Percentiles rank a stretch among this genome's conserved stretches.
Conservation (phyloP, 768 basidiomycete species). For the Psilocybe cubensis region DNA sequence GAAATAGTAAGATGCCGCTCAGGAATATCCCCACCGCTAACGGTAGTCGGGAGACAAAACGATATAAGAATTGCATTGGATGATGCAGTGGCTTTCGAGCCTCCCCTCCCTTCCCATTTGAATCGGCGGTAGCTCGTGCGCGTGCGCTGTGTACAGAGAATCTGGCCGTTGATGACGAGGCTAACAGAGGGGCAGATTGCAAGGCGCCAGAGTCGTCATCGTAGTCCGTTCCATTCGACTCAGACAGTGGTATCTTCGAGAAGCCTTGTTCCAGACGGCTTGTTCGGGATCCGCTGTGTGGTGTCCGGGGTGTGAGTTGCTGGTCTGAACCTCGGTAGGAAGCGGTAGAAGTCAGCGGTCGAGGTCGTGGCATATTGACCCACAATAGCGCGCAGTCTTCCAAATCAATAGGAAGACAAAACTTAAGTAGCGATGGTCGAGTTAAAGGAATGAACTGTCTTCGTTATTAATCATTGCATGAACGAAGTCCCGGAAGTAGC, state of each 20-base stretch:
- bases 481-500: neutral
- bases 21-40: slow-evolving; percentile 48
- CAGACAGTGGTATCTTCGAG: slow-evolving; percentile 50
- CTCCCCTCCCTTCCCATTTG: slow-evolving; percentile 4
- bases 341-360: slow-evolving; percentile 38
- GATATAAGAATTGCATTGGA: slow-evolving; percentile 21
- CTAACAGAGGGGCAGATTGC: slow-evolving; percentile 50
- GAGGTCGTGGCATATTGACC: slow-evolving; percentile 41
- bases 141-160: slow-evolving; percentile 44
- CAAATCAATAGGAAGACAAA: slow-evolving; percentile 1
- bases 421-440: neutral
- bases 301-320: slow-evolving; percentile 61
- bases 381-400: neutral
- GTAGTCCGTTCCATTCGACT: slow-evolving; percentile 38
- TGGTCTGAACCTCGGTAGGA: slow-evolving; percentile 34
- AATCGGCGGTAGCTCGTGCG: slow-evolving; percentile 14
- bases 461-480: neutral
- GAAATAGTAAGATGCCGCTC: slow-evolving; percentile 47
- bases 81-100: slow-evolving; percentile 11
- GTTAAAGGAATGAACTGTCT: neutral
- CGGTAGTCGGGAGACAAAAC: slow-evolving; percentile 36
- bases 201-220: slow-evolving; percentile 42
- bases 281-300: slow-evolving; percentile 54
- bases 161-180: slow-evolving; percentile 44
- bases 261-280: slow-evolving; percentile 60